Evolutionary conservation across 2,329 filamentous ascomycete genomes (phyloP).

Genomic region (Aphanoascus verrucosus): DNA sequence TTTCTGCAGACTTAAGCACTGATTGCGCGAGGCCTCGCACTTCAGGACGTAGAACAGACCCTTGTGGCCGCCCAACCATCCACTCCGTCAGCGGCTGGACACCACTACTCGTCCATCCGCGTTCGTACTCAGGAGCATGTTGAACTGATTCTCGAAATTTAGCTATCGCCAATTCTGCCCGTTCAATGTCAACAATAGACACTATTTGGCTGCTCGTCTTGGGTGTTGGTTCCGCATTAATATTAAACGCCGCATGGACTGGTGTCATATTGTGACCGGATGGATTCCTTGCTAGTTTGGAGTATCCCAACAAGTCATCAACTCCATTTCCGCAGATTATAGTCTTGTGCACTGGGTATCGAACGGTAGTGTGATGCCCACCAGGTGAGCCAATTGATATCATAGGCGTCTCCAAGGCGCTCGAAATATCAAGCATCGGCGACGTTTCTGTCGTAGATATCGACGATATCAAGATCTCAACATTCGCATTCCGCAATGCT

Average conservation of each 20-base stretch:
- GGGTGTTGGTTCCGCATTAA: slow-evolving; percentile 41
- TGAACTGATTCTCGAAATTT: slow-evolving; percentile 58
- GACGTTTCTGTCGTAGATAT: slow-evolving; percentile 38
- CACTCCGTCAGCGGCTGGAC: slow-evolving; percentile 55
- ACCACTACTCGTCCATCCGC: slow-evolving; percentile 62
- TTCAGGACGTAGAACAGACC: slow-evolving; percentile 50
- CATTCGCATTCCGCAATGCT: slow-evolving; percentile 43
- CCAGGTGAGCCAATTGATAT: slow-evolving; percentile 58
- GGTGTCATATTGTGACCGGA: slow-evolving; percentile 21
- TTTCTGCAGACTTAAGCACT: slow-evolving; percentile 42
- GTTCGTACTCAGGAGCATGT: slow-evolving; percentile 62
- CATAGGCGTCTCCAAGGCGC: slow-evolving; percentile 62
- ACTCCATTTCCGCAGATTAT: slow-evolving; percentile 65
- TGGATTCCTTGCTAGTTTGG: slow-evolving; percentile 24
- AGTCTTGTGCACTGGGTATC: slow-evolving; percentile 74
- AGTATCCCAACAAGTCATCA: slow-evolving; percentile 45
- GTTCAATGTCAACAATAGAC: slow-evolving; percentile 52
- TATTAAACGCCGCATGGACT: slow-evolving; percentile 29
- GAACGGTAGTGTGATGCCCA: slow-evolving; percentile 55
- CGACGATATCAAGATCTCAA: slow-evolving; percentile 51
- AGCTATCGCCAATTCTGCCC: slow-evolving; percentile 52
- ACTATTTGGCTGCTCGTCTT: slow-evolving; percentile 22
- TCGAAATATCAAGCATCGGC: slow-evolving; percentile 43
- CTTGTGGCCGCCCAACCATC: slow-evolving; percentile 42
- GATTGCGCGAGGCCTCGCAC: slow-evolving; percentile 58